Evolutionary conservation across 345 rosid species (phyloP).

Genomic region (Stellera chamaejasme): DNA sequence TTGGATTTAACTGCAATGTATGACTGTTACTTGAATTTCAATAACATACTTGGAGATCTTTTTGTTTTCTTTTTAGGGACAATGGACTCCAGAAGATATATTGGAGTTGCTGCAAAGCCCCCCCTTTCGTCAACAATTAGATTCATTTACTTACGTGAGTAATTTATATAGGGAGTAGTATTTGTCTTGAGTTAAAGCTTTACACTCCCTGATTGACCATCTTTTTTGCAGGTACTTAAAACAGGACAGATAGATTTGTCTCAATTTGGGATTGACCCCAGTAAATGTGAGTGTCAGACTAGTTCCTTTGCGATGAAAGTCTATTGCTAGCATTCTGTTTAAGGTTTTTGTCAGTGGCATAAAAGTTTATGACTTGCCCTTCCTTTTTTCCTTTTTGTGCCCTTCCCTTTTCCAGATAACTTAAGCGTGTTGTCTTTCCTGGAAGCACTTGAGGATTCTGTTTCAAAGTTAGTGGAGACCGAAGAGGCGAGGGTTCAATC

Average conservation of each 20-base stretch:
- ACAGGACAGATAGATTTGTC: slow-evolving; percentile 94
- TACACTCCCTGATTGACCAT: background rate
- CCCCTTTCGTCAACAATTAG: slow-evolving; percentile 96
- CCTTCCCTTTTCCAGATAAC: slow-evolving; percentile 73
- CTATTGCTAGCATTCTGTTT: background rate
- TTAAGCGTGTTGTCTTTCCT: slow-evolving; percentile 82
- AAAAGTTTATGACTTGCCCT: background rate
- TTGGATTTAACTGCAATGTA: too few relatives aligned
- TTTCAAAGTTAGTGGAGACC: slow-evolving; percentile 20
- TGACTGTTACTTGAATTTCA: too few relatives aligned
- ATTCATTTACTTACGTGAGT: slow-evolving; percentile 87
- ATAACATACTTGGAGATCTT: background rate
- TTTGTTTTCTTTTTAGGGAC: slow-evolving; percentile 45
- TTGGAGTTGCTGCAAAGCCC: slow-evolving; percentile 87
- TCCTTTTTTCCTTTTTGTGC: too few relatives aligned
- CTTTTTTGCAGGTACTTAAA: slow-evolving; percentile 59
- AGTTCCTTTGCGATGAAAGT: background rate
- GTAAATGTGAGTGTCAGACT: slow-evolving; percentile 56
- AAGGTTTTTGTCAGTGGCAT: background rate
- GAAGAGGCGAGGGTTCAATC: slow-evolving; percentile 34
- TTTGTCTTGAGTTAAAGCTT: too few relatives aligned
- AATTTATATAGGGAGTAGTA: slow-evolving; percentile 1
- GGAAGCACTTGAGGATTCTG: slow-evolving; percentile 95
- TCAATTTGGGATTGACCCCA: slow-evolving; percentile 89
- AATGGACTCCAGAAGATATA: slow-evolving; percentile 62